phyloP scores from a whole-genome alignment of 768 basidiomycete species.

The Xanthoconium purpureum region DNA sequence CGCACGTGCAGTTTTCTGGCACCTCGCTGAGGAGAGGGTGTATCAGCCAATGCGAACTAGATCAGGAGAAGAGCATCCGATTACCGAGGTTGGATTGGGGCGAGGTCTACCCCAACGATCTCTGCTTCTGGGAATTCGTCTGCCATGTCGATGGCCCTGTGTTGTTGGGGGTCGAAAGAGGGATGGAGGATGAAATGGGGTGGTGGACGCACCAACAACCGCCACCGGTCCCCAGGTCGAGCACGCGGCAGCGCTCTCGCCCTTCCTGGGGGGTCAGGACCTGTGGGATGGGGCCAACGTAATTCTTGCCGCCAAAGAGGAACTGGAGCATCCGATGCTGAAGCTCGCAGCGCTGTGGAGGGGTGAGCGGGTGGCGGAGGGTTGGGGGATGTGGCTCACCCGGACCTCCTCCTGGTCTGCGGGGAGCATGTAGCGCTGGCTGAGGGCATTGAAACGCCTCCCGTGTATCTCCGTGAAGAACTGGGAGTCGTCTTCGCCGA shows the following conservation, averaged over 20 bases:
- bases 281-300: slow-evolving; percentile 61
- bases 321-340: slow-evolving; percentile 68
- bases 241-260: slow-evolving; percentile 39
- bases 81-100: slow-evolving; percentile 70
- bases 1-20: slow-evolving; percentile 73
- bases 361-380: not conserved
- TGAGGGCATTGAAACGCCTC: slow-evolving; percentile 54
- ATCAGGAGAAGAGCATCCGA: slow-evolving; percentile 5
- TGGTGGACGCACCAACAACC: slow-evolving; percentile 50
- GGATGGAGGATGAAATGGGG: not conserved
- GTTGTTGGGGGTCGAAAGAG: not conserved
- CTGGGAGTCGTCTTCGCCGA: slow-evolving; percentile 44
- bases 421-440: slow-evolving; percentile 58
- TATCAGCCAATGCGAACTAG: slow-evolving; percentile 12
- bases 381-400: slow-evolving; percentile 31
- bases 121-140: slow-evolving; percentile 67
- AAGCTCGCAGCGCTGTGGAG: slow-evolving; percentile 53
- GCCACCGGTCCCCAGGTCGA: slow-evolving; percentile 69
- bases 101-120: slow-evolving; percentile 68
- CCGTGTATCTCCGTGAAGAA: slow-evolving; percentile 56
- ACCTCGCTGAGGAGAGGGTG: slow-evolving; percentile 44
- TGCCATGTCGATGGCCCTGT: slow-evolving; percentile 70
- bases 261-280: slow-evolving; percentile 41
- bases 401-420: slow-evolving; percentile 65
- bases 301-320: slow-evolving; percentile 59